These are phyloP conservation scores for Samsoniella hepiali DNA, from an alignment of 2,329 filamentous ascomycete genomes.

Conservation along the genomic window DNA sequence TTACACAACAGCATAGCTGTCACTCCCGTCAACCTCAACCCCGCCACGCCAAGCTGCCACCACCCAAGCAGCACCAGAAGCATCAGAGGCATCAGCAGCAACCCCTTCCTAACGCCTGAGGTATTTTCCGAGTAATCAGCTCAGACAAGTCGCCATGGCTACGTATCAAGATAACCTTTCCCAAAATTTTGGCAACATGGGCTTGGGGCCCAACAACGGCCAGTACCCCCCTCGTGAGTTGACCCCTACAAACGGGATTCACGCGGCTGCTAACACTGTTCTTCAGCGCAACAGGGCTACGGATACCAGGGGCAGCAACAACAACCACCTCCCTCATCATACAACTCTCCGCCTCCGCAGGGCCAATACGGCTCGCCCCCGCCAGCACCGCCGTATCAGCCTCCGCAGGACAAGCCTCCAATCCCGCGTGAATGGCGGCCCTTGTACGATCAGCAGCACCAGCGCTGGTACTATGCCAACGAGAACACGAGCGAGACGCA, in stretches of 20 bases:
- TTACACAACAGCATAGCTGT: constrained; percentile 4
- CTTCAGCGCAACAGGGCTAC: constrained; percentile 14
- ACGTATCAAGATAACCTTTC: constrained; percentile 16
- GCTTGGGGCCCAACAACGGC: constrained; percentile 17
- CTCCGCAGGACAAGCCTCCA: constrained; percentile 42
- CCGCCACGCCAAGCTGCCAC: neutral
- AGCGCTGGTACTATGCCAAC: constrained; percentile 65
- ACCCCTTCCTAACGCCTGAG: neutral
- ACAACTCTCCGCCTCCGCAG: constrained; percentile 10
- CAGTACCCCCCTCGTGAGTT: constrained; percentile 14
- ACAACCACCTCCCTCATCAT: constrained; percentile 2
- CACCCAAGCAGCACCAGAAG: too few species aligned
- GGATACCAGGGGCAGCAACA: constrained; percentile 10
- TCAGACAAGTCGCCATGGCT: constrained; percentile 14
- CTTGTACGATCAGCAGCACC: constrained; percentile 58
- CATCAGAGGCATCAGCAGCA: too few species aligned
- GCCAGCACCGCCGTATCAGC: constrained; percentile 30
- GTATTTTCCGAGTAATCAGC: neutral
- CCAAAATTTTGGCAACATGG: constrained; percentile 17
- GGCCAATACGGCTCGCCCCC: constrained; percentile 13
- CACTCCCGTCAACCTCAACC: neutral
- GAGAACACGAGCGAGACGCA: constrained; percentile 58
- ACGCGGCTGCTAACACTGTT: neutral
- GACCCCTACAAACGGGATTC: neutral
- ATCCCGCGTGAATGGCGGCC: constrained; percentile 60